Evolutionary conservation across 169 alveolate species (phyloP).

Genomic region (Plasmodium coatneyi): DNA sequence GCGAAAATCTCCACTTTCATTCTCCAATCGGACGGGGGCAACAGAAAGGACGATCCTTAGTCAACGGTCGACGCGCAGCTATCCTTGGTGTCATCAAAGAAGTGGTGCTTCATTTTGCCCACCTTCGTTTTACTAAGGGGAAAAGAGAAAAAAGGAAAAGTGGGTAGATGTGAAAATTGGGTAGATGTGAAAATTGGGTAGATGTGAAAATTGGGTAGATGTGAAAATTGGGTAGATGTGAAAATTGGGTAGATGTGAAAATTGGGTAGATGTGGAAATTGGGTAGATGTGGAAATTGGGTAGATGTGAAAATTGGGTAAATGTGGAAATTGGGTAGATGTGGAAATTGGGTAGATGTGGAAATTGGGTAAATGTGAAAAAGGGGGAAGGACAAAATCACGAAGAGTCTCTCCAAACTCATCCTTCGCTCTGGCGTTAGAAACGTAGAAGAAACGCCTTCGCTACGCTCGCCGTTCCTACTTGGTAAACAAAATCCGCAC

Average conservation of each 20-base stretch:
- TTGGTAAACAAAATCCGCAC: not conserved
- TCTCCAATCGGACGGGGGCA: not conserved
- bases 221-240: not conserved
- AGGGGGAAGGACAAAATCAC: not conserved
- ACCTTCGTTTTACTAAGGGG: constrained; percentile 14
- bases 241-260: not conserved
- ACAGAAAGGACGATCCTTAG: not conserved
- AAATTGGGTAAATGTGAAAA: not conserved
- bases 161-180: not conserved
- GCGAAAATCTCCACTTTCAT: not conserved
- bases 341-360: not conserved
- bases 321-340: not conserved
- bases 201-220: not conserved
- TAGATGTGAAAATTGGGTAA: not conserved
- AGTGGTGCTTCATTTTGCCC: constrained; percentile 35
- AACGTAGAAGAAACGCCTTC: not conserved
- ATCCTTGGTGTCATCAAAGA: constrained; percentile 29
- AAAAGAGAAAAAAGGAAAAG: not conserved
- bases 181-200: not conserved
- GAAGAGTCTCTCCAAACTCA: not conserved
- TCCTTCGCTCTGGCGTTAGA: not conserved
- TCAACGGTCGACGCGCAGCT: constrained; percentile 59
- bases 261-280: not conserved
- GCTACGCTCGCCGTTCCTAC: not conserved
- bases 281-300: not conserved